Conservation (phyloP, 768 basidiomycete genomes). For the Mycena capillaripes region DNA sequence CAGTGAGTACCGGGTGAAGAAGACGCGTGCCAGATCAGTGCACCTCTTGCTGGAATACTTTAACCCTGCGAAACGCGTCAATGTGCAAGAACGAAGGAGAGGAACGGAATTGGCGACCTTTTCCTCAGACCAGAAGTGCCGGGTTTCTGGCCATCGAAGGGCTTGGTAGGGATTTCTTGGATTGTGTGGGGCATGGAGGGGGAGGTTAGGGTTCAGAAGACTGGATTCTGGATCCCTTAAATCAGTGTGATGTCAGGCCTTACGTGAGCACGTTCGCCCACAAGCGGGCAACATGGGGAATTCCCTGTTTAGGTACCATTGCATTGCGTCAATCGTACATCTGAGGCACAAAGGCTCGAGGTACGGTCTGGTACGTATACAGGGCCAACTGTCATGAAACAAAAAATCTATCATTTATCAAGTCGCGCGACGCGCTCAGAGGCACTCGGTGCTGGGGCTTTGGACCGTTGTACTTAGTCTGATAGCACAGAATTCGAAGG, state of each 20-base stretch:
- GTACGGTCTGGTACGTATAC: too few relatives aligned
- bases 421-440: not conserved
- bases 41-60: conserved; percentile 98
- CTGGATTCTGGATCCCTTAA: not conserved
- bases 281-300: too few relatives aligned
- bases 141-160: conserved; percentile 95
- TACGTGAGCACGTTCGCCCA: conserved; percentile 6
- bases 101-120: conserved; percentile 63
- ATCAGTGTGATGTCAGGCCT: conserved; percentile 28
- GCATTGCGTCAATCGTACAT: not conserved
- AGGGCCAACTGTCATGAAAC: conserved; percentile 6
- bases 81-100: conserved; percentile 23
- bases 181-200: conserved; percentile 61
- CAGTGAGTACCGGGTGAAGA: conserved; percentile 25
- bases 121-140: conserved; percentile 98
- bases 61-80: conserved; percentile 73
- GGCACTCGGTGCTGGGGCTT: not conserved
- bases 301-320: not conserved
- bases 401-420: conserved; percentile 2
- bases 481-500: too few relatives aligned
- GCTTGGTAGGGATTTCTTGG: conserved; percentile 84
- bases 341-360: not conserved
- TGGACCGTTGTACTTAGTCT: too few relatives aligned
- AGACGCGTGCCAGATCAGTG: conserved; percentile 41
- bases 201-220: not conserved